These are phyloP conservation scores for Fusarium incarnatum DNA, from an alignment of 2,329 filamentous ascomycete genomes.

Conservation along the genomic window DNA sequence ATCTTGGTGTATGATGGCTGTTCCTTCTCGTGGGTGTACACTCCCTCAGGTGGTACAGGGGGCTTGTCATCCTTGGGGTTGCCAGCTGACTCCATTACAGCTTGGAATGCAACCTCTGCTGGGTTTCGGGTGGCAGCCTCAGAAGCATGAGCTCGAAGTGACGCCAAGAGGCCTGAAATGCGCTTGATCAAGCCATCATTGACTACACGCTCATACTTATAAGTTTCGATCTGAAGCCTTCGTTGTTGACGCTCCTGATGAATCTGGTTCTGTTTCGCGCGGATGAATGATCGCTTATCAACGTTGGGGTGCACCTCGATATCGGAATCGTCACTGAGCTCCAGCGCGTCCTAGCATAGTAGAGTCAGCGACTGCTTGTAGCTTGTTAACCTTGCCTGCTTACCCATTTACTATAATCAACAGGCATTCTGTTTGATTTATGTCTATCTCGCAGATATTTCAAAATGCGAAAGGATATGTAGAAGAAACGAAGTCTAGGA, in stretches of 20 bases:
- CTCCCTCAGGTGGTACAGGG: slow-evolving; percentile 79
- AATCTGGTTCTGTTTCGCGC: slow-evolving; percentile 97
- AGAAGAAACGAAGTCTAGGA: neutral
- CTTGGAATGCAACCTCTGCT: slow-evolving; percentile 88
- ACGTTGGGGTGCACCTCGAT: slow-evolving; percentile 99
- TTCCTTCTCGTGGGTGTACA: slow-evolving; percentile 78
- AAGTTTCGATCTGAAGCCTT: slow-evolving; percentile 87
- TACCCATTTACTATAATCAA: slow-evolving; percentile 78
- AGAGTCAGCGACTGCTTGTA: slow-evolving; percentile 16
- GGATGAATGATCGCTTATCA: slow-evolving; percentile 98
- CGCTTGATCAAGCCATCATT: slow-evolving; percentile 90
- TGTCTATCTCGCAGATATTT: neutral
- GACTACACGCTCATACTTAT: slow-evolving; percentile 92
- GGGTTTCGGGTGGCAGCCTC: slow-evolving; percentile 74
- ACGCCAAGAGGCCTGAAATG: slow-evolving; percentile 81
- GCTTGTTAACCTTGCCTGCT: slow-evolving; percentile 35
- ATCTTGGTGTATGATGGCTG: slow-evolving; percentile 93
- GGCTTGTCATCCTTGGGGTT: slow-evolving; percentile 80
- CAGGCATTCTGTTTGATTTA: slow-evolving; percentile 56
- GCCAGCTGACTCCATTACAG: slow-evolving; percentile 84
- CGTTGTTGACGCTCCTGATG: slow-evolving; percentile 90
- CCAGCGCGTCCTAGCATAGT: slow-evolving; percentile 77
- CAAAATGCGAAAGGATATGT: neutral
- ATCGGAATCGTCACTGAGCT: slow-evolving; percentile 98
- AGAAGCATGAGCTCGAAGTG: slow-evolving; percentile 78